Evolutionary conservation across 257 asterid genomes (phyloP).

Genomic region (Lavandula angustifolia): DNA sequence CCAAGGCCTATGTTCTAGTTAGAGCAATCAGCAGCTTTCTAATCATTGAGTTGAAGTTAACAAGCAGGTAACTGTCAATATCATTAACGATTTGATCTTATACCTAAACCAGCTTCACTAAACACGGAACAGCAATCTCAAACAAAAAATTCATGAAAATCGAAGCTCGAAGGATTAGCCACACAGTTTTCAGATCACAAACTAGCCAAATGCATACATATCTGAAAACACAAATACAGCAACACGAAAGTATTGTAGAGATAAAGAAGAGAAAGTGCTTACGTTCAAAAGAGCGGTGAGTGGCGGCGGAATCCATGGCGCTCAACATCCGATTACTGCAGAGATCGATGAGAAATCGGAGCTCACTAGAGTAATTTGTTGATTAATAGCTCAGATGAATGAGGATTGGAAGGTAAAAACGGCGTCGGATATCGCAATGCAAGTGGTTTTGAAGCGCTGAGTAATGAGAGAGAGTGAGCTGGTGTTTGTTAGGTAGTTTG

Average conservation of each 20-base stretch:
- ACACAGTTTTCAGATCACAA: conserved; percentile 9
- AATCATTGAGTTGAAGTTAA: neutral
- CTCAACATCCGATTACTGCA: conserved; percentile 28
- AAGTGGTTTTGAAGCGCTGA: conserved; percentile 6
- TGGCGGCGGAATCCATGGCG: conserved; percentile 75
- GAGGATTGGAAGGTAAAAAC: conserved; percentile 20
- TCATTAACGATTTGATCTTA: neutral
- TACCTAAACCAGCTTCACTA: neutral
- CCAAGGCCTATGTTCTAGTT: neutral
- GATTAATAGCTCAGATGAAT: conserved; percentile 26
- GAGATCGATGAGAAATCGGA: conserved; percentile 35
- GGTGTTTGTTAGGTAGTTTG: conserved; percentile 36
- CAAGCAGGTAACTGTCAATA: conserved; percentile 9
- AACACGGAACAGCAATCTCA: neutral
- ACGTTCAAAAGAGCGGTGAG: conserved; percentile 74
- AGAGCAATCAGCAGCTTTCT: neutral
- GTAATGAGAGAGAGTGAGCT: conserved; percentile 14
- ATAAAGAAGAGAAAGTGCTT: conserved; percentile 27
- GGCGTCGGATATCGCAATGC: conserved; percentile 30
- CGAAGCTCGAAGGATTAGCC: conserved; percentile 24
- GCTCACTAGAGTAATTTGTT: conserved; percentile 26
- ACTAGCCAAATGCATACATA: conserved; percentile 16
- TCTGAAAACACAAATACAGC: neutral
- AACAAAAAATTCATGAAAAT: conserved; percentile 27
- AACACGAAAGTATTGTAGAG: conserved; percentile 11